Evolutionary conservation across 1,284 basidiomycete genomes (phyloP).

Genomic region (Cystobasidiaceae sp.): DNA sequence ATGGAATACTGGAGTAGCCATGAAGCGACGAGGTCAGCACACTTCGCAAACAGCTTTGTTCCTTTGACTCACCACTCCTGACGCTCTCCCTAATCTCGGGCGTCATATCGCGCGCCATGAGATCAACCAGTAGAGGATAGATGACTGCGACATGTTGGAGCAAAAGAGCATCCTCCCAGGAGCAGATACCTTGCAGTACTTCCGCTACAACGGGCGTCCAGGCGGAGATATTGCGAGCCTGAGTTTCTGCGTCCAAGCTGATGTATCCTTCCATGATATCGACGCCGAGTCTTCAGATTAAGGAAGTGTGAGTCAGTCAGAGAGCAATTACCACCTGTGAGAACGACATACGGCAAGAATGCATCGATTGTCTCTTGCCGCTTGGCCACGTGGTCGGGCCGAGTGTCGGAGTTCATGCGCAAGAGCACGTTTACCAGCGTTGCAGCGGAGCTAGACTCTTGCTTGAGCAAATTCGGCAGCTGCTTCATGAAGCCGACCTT

Average conservation of each 20-base stretch:
- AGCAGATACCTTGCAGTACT: constrained; percentile 81
- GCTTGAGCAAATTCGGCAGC: constrained; percentile 93
- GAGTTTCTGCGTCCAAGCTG: constrained; percentile 80
- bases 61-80: constrained; percentile 6
- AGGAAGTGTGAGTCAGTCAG: background rate
- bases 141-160: constrained; percentile 73
- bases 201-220: constrained; percentile 98
- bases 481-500: constrained; percentile 99
- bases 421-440: constrained; percentile 88
- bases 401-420: constrained; percentile 89
- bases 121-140: constrained; percentile 76
- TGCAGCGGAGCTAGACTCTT: constrained; percentile 94
- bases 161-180: constrained; percentile 81
- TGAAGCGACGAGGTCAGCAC: background rate
- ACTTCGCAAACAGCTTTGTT: too few relatives aligned
- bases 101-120: constrained; percentile 71
- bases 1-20: constrained; percentile 18
- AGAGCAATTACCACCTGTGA: background rate
- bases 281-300: constrained; percentile 64
- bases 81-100: constrained; percentile 64
- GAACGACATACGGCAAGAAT: constrained; percentile 71
- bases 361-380: constrained; percentile 78
- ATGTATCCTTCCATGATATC: constrained; percentile 88
- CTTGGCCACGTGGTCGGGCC: constrained; percentile 72
- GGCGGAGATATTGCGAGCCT: constrained; percentile 89